Conservation (phyloP, 371 early-diverging fungal species). For the Mortierella sp. region DNA sequence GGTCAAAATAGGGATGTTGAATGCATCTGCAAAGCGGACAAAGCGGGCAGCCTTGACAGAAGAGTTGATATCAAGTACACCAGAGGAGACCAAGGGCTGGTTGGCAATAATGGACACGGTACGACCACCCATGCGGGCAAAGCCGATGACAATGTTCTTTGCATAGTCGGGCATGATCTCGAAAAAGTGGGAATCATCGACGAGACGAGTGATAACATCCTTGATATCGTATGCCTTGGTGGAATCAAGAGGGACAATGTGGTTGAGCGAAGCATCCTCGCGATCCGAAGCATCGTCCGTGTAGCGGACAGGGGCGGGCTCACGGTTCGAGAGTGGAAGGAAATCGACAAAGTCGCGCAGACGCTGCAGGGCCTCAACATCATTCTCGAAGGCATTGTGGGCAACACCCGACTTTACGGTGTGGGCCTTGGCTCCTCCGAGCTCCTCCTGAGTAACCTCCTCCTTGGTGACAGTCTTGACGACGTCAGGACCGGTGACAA, state of each 20-base stretch:
- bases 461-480: slow-evolving; percentile 97
- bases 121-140: slow-evolving; percentile 88
- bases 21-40: slow-evolving; percentile 97
- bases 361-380: slow-evolving; percentile 91
- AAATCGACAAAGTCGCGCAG: slow-evolving; percentile 89
- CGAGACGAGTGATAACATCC: slow-evolving; percentile 84
- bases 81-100: slow-evolving; percentile 95
- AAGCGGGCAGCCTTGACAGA: slow-evolving; percentile 97
- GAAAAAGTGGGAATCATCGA: slow-evolving; percentile 89
- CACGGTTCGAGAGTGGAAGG: slow-evolving; percentile 87
- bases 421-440: slow-evolving; percentile 95
- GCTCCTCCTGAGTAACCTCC: slow-evolving; percentile 92
- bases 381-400: slow-evolving; percentile 93
- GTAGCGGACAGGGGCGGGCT: slow-evolving; percentile 70
- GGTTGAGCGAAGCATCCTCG: slow-evolving; percentile 85
- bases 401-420: slow-evolving; percentile 92
- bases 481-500: slow-evolving; percentile 98
- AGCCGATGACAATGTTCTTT: slow-evolving; percentile 93
- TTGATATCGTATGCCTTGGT: slow-evolving; percentile 97
- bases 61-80: slow-evolving; percentile 95
- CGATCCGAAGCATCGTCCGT: slow-evolving; percentile 80
- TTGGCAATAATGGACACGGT: slow-evolving; percentile 96
- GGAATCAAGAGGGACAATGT: slow-evolving; percentile 89
- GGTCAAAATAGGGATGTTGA: slow-evolving; percentile 93
- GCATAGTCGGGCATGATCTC: slow-evolving; percentile 95